Conservation (phyloP, 2,329 filamentous ascomycete species). For the Alternaria arborescens region DNA sequence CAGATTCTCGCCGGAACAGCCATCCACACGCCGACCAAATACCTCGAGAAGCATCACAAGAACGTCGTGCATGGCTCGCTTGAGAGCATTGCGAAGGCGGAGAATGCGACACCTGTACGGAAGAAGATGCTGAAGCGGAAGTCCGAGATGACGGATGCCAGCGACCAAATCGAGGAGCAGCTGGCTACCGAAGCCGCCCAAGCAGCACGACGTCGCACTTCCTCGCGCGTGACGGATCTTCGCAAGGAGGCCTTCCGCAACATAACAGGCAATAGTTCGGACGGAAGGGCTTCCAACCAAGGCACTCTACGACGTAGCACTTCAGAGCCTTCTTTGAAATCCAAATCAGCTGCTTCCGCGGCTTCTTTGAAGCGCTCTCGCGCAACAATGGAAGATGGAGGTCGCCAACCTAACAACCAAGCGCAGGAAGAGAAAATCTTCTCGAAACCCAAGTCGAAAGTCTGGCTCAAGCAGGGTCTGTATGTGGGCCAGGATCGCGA, state of each 20-base stretch:
- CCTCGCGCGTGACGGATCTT: slow-evolving; percentile 44
- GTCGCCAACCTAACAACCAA: slow-evolving; percentile 20
- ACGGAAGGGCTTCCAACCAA: slow-evolving; percentile 47
- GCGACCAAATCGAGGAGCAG: slow-evolving; percentile 43
- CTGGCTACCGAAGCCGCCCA: slow-evolving; percentile 44
- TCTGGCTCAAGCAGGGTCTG: slow-evolving; percentile 82
- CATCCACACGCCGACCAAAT: slow-evolving; percentile 63
- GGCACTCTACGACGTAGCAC: slow-evolving; percentile 39
- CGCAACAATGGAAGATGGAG: slow-evolving; percentile 29
- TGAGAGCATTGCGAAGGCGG: slow-evolving; percentile 23
- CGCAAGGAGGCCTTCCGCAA: slow-evolving; percentile 47
- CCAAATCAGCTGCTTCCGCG: slow-evolving; percentile 20
- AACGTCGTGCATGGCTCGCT: slow-evolving; percentile 46
- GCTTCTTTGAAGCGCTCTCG: slow-evolving; percentile 36
- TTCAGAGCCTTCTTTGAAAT: slow-evolving; percentile 35
- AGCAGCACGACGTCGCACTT: slow-evolving; percentile 44
- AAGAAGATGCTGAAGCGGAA: slow-evolving; percentile 27
- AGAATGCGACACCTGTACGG: slow-evolving; percentile 29
- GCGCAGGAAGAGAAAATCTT: slow-evolving; percentile 30
- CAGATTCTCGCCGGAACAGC: slow-evolving; percentile 69
- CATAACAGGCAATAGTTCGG: slow-evolving; percentile 45
- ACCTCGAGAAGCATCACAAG: slow-evolving; percentile 50
- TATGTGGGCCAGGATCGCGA: slow-evolving; percentile 79
- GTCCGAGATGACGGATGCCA: slow-evolving; percentile 19
- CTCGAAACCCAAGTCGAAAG: slow-evolving; percentile 65